Evolutionary conservation across 176 grass and related monocot species (phyloP).

Genomic region (Oryza longistaminata): DNA sequence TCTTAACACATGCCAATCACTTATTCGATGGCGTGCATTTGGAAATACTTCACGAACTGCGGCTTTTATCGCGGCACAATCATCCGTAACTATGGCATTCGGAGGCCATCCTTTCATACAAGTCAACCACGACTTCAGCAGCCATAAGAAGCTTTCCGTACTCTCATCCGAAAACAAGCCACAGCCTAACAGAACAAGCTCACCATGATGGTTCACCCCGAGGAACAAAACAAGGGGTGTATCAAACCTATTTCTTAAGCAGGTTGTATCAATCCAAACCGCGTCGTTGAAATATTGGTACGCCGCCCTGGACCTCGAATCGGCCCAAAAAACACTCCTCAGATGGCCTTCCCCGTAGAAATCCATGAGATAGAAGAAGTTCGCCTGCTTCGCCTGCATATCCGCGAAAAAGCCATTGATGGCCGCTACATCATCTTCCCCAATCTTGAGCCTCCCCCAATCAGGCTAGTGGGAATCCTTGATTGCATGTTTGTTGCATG

Average conservation of each 20-base stretch:
- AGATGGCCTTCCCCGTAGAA: conserved; percentile 66
- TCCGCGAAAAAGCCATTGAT: conserved; percentile 53
- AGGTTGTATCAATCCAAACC: conserved; percentile 62
- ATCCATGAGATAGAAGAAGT: conserved; percentile 81
- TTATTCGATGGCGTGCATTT: conserved; percentile 61
- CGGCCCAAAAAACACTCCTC: conserved; percentile 75
- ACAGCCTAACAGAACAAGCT: conserved; percentile 69
- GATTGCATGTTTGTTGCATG: conserved; percentile 5
- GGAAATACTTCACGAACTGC: conserved; percentile 59
- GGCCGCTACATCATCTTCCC: conserved; percentile 48
- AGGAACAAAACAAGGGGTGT: conserved; percentile 67
- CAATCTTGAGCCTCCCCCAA: conserved; percentile 63
- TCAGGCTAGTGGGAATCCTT: conserved; percentile 29
- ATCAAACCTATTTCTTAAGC: conserved; percentile 58
- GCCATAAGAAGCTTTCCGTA: conserved; percentile 68
- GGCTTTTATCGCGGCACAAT: conserved; percentile 50
- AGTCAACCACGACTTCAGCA: conserved; percentile 69
- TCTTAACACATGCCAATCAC: conserved; percentile 48
- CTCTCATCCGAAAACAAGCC: conserved; percentile 82
- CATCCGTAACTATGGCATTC: conserved; percentile 65
- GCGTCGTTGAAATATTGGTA: conserved; percentile 70
- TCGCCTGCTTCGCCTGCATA: conserved; percentile 70
- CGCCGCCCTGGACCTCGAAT: conserved; percentile 63
- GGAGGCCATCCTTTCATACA: conserved; percentile 61
- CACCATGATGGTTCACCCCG: conserved; percentile 69